phyloP scores from a whole-genome alignment of 2,329 filamentous ascomycete genomes.

The Nemania sp. region DNA sequence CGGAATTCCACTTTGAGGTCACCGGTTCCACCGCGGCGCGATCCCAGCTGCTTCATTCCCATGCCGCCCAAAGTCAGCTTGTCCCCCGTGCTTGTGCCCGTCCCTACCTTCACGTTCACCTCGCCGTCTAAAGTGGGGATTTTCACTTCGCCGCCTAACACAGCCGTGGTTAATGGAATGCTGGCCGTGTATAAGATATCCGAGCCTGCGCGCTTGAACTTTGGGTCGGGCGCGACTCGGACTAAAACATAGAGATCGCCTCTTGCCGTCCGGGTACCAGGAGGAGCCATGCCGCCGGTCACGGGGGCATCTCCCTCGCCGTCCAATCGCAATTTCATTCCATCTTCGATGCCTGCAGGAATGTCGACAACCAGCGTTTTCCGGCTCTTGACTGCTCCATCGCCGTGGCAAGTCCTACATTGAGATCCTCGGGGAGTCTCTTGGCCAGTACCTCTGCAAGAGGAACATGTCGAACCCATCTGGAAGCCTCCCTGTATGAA shows the following conservation, averaged over 20 bases:
- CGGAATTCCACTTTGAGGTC: slow-evolving; percentile 95
- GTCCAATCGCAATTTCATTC: slow-evolving; percentile 85
- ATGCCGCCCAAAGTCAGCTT: slow-evolving; percentile 85
- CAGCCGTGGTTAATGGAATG: slow-evolving; percentile 88
- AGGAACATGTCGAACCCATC: slow-evolving; percentile 85
- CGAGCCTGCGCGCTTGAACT: slow-evolving; percentile 84
- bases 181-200: slow-evolving; percentile 92
- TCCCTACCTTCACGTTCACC: slow-evolving; percentile 87
- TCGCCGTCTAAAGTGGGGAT: slow-evolving; percentile 90
- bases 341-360: slow-evolving; percentile 92
- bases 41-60: slow-evolving; percentile 88
- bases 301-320: slow-evolving; percentile 86
- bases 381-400: slow-evolving; percentile 81
- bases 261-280: slow-evolving; percentile 66
- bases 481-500: slow-evolving; percentile 93
- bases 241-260: slow-evolving; percentile 94
- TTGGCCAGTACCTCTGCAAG: slow-evolving; percentile 79
- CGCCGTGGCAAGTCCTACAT: slow-evolving; percentile 78
- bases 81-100: slow-evolving; percentile 91
- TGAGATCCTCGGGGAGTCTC: slow-evolving; percentile 78
- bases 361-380: slow-evolving; percentile 90
- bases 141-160: slow-evolving; percentile 86
- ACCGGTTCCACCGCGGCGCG: slow-evolving; percentile 69
- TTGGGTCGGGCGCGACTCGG: slow-evolving; percentile 83
- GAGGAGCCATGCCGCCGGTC: slow-evolving; percentile 70